These are phyloP conservation scores for Dionaea muscipula DNA, from an alignment of 179 eudicot species.

Conservation along the genomic window DNA sequence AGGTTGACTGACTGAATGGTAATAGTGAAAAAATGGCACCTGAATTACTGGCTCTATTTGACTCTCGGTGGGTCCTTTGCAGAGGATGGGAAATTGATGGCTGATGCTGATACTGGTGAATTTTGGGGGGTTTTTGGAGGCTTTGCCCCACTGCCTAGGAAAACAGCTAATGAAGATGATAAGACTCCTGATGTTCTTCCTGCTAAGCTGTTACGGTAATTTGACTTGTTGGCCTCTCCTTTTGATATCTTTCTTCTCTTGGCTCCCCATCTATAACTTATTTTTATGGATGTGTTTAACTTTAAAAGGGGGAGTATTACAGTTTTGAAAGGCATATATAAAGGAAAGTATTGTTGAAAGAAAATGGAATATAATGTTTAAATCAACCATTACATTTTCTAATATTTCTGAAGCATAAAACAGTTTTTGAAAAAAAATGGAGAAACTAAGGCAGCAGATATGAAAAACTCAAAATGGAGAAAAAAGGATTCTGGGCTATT, in stretches of 20 bases:
- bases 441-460: too few relatives aligned
- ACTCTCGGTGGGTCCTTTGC: slow-evolving; percentile 10
- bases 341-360: too few relatives aligned
- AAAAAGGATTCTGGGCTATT: too few relatives aligned
- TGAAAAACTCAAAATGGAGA: too few relatives aligned
- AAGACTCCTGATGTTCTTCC: slow-evolving; percentile 31
- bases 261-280: too few relatives aligned
- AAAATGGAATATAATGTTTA: too few relatives aligned
- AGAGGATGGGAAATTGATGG: slow-evolving; percentile 97
- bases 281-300: neutral
- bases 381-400: too few relatives aligned
- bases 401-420: too few relatives aligned
- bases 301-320: too few relatives aligned
- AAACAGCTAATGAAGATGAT: slow-evolving; percentile 35
- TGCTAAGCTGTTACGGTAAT: slow-evolving; percentile 57
- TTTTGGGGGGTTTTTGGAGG: slow-evolving; percentile 99
- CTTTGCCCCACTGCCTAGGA: slow-evolving; percentile 95
- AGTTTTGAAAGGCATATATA: too few relatives aligned
- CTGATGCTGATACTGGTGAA: slow-evolving; percentile 94
- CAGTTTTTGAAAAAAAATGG: too few relatives aligned
- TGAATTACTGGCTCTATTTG: slow-evolving; percentile 5
- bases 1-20: slow-evolving; percentile 13
- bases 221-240: slow-evolving; percentile 6
- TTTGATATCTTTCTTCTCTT: slow-evolving; percentile 12
- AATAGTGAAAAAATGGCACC: neutral